Base-by-base conservation (phyloP, 768 basidiomycete species). In the Boletus tomentosulus region DNA sequence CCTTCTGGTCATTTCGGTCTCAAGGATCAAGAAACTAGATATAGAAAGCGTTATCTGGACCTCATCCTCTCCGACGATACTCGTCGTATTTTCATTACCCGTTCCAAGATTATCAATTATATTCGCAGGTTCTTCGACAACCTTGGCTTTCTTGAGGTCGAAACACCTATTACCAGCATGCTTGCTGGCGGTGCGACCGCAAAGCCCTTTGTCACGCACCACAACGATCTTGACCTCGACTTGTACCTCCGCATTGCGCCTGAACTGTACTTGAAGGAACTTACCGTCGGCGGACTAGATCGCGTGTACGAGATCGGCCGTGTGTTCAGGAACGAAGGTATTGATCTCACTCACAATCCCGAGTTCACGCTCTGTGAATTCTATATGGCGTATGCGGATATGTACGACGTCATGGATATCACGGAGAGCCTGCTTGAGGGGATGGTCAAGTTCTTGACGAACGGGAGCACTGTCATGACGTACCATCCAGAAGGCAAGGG, bases 341-440 rank as follows among this genome's bases (percentile, higher is more conserved):
- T 99, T 66, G 97, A 99, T 74, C 76, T 99, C 60, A 99, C 97
- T 16, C 97, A 99, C 72, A 99, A 99, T 73, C 97, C 97, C 61
- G 97, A 99, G 71, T 98, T 98, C 76, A 91, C 92, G 6, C 96
- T 98, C 74, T 98, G 96, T 80, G 96, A 99, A 76, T 98, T 99
- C 74, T 99, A 98, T 68, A 98, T 99, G 96, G 96, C 97, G 30
- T 98, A 98, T 63, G 97, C 97, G 54, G 97, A 98, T 71, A 95
- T 96, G 94, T 88, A 92, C 75, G 97, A 98, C 67, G 54, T 98
- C 54, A 98, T 99, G 96, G 97, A 98, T 39, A 79, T 98, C 53
- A 99, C 97, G 15, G 97, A 99, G 73, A 73, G 75, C 41, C 78
- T 99, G 76, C 68, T 98, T 16, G 90, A 94, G 65, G 92, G 94